A percentile compares a stretch with the other conserved stretches of the same genome.
These are phyloP conservation scores for Amaranthus tricolor DNA, from an alignment of 179 eudicot genomes.

Conservation along the genomic window DNA sequence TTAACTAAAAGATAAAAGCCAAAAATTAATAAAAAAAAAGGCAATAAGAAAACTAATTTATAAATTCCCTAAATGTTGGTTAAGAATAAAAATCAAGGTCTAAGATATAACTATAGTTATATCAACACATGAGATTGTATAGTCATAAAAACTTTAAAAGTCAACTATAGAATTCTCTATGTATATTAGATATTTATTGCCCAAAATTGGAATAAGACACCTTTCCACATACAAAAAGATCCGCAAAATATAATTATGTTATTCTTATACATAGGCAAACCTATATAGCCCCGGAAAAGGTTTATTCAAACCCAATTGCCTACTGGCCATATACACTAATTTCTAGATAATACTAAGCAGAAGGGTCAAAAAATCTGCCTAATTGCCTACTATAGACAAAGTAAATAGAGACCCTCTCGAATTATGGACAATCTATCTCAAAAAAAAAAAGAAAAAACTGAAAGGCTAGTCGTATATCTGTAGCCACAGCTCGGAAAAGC, in stretches of 20 bases:
- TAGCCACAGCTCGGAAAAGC: slow-evolving; percentile 13
- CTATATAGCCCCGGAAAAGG: background rate
- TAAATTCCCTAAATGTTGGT: no score
- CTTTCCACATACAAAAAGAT: no score
- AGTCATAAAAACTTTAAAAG: no score
- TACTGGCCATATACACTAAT: slow-evolving; percentile 22
- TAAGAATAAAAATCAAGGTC: no score
- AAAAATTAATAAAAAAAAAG: no score
- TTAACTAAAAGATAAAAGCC: no score
- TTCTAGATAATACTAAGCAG: slow-evolving; percentile 14
- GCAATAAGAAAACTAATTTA: no score
- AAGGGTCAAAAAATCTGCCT: slow-evolving; percentile 15
- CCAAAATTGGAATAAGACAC: no score
- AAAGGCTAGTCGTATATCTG: slow-evolving; percentile 11
- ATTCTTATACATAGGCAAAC: slow-evolving; percentile 16
- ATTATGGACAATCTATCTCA: slow-evolving; percentile 21
- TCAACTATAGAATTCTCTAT: no score
- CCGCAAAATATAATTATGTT: background rate
- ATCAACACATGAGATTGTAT: no score
- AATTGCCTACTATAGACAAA: slow-evolving; percentile 28
- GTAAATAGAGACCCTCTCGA: slow-evolving; percentile 5
- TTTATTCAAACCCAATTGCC: slow-evolving; percentile 19
- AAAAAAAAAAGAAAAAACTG: slow-evolving; percentile 1
- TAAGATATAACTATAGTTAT: no score
- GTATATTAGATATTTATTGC: no score